These are phyloP conservation scores for Plasmodium gonderi DNA, from an alignment of 169 alveolate species.

Conservation along the genomic window DNA sequence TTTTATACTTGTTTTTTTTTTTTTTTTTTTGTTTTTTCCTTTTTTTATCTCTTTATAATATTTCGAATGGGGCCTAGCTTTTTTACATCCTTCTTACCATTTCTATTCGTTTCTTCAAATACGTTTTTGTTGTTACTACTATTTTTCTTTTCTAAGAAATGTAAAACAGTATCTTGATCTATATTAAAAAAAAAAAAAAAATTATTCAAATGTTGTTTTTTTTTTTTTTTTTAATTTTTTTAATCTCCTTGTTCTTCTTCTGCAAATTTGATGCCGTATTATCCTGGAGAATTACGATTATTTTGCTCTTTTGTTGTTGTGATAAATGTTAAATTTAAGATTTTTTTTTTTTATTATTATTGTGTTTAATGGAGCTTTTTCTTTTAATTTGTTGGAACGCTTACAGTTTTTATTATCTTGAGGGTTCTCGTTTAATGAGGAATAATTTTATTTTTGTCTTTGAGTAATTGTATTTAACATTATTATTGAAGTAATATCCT, in stretches of 20 bases:
- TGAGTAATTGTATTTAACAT: not conserved
- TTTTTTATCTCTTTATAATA: not conserved
- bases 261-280: not conserved
- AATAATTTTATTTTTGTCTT: constrained; percentile 1
- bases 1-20: not conserved
- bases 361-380: not conserved
- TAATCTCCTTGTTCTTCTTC: not conserved
- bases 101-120: not conserved
- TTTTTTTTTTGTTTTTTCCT: not conserved
- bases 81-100: constrained; percentile 8
- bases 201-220: not conserved
- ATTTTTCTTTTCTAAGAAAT: not conserved
- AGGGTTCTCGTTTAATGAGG: not conserved
- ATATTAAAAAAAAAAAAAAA: not conserved
- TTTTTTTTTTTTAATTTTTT: not conserved
- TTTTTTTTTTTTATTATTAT: constrained; percentile 1
- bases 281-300: not conserved
- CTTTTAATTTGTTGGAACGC: not conserved
- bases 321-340: not conserved
- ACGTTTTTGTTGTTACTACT: not conserved
- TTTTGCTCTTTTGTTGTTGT: constrained; percentile 1
- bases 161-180: not conserved
- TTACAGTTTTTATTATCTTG: not conserved
- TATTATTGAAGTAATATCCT: constrained; percentile 10
- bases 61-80: not conserved